These are phyloP conservation scores for Puccinia novopanici DNA, from an alignment of 1,284 basidiomycete species.

Conservation along the genomic window DNA sequence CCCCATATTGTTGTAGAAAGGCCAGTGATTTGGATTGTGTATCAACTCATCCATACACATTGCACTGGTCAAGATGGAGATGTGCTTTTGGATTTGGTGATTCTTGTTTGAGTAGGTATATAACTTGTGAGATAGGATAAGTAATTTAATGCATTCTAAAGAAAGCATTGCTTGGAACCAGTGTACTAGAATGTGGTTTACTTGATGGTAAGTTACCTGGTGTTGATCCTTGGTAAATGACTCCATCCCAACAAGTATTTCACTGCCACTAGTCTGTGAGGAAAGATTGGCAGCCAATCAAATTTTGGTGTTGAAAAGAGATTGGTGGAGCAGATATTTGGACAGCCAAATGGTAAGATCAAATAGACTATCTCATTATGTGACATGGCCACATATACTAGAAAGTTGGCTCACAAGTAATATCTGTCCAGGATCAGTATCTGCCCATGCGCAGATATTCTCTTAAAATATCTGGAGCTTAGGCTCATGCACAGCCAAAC, in stretches of 20 bases:
- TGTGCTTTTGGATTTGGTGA: background rate
- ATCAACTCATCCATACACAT: conserved; percentile 4
- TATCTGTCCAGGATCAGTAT: background rate
- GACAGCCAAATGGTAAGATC: background rate
- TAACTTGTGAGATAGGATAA: too few species aligned
- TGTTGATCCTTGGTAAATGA: too few species aligned
- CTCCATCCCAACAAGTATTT: too few species aligned
- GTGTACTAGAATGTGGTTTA: too few species aligned
- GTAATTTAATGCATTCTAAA: too few species aligned
- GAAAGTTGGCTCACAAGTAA: background rate
- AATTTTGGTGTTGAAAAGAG: too few species aligned
- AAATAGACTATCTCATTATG: too few species aligned
- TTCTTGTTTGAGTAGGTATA: background rate
- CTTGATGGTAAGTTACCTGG: too few species aligned
- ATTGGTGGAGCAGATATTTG: too few species aligned
- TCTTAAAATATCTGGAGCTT: background rate
- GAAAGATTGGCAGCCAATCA: too few species aligned
- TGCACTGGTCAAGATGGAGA: background rate
- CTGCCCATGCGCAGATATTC: background rate
- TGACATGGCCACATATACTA: background rate
- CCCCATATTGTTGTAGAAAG: conserved; percentile 8
- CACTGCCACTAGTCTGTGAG: too few species aligned
- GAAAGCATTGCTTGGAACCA: too few species aligned
- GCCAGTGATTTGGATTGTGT: background rate
- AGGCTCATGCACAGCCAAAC: background rate